Base-by-base conservation (phyloP, 345 rosid species). In the Camelina laxa region DNA sequence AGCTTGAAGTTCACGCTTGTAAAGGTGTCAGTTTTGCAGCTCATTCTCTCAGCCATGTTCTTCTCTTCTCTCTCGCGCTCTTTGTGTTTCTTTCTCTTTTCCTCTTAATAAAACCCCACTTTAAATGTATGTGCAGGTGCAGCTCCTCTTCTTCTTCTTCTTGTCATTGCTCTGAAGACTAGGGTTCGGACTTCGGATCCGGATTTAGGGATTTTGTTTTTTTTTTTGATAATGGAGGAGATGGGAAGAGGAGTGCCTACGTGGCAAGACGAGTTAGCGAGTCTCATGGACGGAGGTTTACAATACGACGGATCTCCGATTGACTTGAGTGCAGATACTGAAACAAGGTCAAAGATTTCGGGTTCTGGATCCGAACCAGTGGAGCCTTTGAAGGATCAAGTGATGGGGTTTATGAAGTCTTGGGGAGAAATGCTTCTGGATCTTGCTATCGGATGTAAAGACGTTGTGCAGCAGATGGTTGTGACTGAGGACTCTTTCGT, bases 351-450 rank as follows among this genome's bases (percentile, higher is more conserved):
- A 39, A 24, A 48, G 64, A 71, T 51, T 51, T 36, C 80, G 62
- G 48, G 36, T 1, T 74, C 65, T 45, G 79, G 80, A 76, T 39
- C 64, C 36, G 79, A 79, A 44, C 42, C 75, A 33, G 62, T 39
- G 17, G 98, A 91, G 88, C 84, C 82, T 53, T 76, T 88, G 56
- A 87, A 67, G 76, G 97, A 90, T 67, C 92, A 90, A 55, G 85
- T 80, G 72, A 83, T 81, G 36, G 98, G 85, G 72, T 88, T 94
- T 62, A 63, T 86, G 60, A 88, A 84, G 79, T 86, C 97, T n/a
- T 94, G 98, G 98, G 89, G 87, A 4, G 97, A 94, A 83, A 85
- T 94, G 93, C 80, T 91, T 47, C 5, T 90, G 66, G 95, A 94
- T 45, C 85, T 94, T 13, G 95, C 95, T 15, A 84, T 81, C 57